Evolutionary conservation across 1,284 basidiomycete species (phyloP), one percentile per base, ranked within the genome.

Genomic region (Apiotrichum domesticum): DNA sequence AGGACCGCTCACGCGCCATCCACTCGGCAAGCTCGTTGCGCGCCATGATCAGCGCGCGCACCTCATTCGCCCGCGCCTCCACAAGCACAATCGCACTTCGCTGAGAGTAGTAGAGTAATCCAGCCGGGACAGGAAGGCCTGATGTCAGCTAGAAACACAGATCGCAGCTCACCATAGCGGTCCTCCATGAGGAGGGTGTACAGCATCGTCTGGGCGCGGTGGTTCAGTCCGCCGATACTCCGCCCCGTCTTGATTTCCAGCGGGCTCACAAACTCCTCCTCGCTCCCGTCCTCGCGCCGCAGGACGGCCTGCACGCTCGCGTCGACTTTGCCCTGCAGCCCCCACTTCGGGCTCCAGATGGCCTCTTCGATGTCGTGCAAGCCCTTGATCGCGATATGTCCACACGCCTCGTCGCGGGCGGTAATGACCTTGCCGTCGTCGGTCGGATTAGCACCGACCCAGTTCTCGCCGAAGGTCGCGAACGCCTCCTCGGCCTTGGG

Each of bases 231-330:
- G 10, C 85, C 85, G 34, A 84, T 77, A 1, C 86, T 75, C 51
- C 87, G 80, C 1, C 96, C 95, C 0, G 95, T 99, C 78, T 98
- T 99, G 77, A 98, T 90, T 75, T 99, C 96, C 48, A 98, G 84
- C 2, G 95, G 91, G 66, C 68, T 63, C 33, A 70, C 66, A 55
- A 65, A 35, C 41, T 72, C 68, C 52, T 15, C 55, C 13, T 53
- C 62, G 45, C 55, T 49, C 9, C 52, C 57, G 4, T 43, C 32
- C 34, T 68, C 64, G 6, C 61, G 61, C 7, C 83, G 73, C 37
- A 90, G 81, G 10, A 83, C 73, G 0, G 84, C 83, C 65, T 91
- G 83, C 0, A 97, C 85, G 4, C 87, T 91, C 0, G 89, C 94
- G 66, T 99, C 95, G 15, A 98, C 80, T 75, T 97, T 98, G 29